Evolutionary conservation across 2,329 filamentous ascomycete genomes (phyloP).

Genomic region (Macrophomina phaseolina): DNA sequence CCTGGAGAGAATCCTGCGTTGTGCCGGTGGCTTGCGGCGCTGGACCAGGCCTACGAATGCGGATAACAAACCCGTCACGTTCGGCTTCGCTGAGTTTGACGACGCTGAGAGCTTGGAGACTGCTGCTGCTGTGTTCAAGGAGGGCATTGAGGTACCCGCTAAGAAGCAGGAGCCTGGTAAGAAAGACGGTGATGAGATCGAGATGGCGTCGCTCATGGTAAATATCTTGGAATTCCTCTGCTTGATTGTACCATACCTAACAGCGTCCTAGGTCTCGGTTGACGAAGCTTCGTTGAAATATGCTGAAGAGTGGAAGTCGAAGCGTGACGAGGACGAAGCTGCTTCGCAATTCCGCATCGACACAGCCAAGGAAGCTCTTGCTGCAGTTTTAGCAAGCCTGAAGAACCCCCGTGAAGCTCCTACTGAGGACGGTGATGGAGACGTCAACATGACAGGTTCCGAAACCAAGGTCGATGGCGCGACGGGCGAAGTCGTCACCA

Average conservation of each 20-base stretch:
- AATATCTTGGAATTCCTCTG: slow-evolving; percentile 27
- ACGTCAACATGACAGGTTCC: slow-evolving; percentile 66
- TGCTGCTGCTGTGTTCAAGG: slow-evolving; percentile 82
- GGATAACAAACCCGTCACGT: slow-evolving; percentile 82
- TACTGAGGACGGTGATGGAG: slow-evolving; percentile 65
- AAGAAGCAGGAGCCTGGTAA: slow-evolving; percentile 69
- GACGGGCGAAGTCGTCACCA: slow-evolving; percentile 84
- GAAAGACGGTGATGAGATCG: slow-evolving; percentile 54
- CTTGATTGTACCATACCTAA: slow-evolving; percentile 31
- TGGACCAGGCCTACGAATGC: slow-evolving; percentile 83
- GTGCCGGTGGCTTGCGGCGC: slow-evolving; percentile 78
- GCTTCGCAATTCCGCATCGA: slow-evolving; percentile 72
- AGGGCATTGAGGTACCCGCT: slow-evolving; percentile 75
- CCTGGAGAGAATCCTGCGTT: slow-evolving; percentile 76
- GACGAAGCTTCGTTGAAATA: slow-evolving; percentile 85
- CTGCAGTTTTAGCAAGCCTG: slow-evolving; percentile 71
- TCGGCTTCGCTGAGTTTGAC: slow-evolving; percentile 96
- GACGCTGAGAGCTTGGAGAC: slow-evolving; percentile 86
- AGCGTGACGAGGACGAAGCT: slow-evolving; percentile 66
- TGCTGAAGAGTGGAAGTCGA: slow-evolving; percentile 78
- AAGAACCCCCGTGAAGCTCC: slow-evolving; percentile 64
- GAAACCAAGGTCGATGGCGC: slow-evolving; percentile 59
- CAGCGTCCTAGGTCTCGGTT: slow-evolving; percentile 62
- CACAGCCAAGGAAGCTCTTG: slow-evolving; percentile 70
- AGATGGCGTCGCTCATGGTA: slow-evolving; percentile 74